phyloP scores from a whole-genome alignment of 164 flowering plant genomes.

The Stephania cephalantha region DNA sequence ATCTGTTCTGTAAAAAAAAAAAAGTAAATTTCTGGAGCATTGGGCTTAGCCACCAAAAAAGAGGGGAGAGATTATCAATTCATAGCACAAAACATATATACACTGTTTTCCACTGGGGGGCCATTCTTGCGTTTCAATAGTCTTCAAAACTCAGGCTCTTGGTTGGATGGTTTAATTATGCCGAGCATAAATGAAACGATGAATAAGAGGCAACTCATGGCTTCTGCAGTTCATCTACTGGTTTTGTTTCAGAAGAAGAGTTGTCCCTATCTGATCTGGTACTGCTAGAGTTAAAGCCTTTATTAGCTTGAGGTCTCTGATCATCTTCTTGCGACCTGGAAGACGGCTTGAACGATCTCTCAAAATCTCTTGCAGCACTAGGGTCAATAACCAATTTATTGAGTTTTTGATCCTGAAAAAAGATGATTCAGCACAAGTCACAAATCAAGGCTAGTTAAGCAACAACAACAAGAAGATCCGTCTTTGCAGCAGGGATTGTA shows the following conservation, averaged over 20 bases:
- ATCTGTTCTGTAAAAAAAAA: not conserved
- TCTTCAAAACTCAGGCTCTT: not conserved
- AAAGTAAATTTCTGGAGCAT: not conserved
- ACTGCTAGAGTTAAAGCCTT: constrained; percentile 25
- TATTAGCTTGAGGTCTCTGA: constrained; percentile 21
- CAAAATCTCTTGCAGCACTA: constrained; percentile 58
- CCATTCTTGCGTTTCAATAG: not conserved
- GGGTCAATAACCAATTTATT: constrained; percentile 60
- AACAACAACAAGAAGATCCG: not conserved
- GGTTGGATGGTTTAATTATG: not conserved
- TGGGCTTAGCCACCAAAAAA: not conserved
- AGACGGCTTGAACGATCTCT: constrained; percentile 60
- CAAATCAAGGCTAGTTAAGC: not conserved
- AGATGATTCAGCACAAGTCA: not conserved
- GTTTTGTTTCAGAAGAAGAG: constrained; percentile 22
- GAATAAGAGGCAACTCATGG: constrained; percentile 15
- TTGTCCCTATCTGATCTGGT: constrained; percentile 24
- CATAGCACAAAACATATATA: not conserved
- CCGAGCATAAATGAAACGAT: not conserved
- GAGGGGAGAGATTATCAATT: no score
- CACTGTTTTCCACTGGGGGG: not conserved
- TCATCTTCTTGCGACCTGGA: constrained; percentile 41
- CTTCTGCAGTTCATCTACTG: constrained; percentile 42
- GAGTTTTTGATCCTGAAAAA: constrained; percentile 70
- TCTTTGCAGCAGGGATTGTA: not conserved